These are phyloP conservation scores for Sphaerobolus stellatus DNA, from an alignment of 1,284 basidiomycete species.

Conservation along the genomic window DNA sequence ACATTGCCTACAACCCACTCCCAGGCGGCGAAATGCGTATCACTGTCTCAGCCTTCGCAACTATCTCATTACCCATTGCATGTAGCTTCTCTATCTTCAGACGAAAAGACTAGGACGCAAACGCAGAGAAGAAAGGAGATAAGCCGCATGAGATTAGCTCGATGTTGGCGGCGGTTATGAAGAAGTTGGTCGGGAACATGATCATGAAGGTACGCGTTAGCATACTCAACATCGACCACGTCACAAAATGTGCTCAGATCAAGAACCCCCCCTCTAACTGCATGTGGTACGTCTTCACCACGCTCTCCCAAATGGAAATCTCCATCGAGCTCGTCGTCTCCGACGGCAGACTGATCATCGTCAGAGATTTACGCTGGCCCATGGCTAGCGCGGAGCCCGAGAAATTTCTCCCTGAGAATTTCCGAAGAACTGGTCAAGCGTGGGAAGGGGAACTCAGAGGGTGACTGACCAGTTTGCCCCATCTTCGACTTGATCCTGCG, in stretches of 20 bases:
- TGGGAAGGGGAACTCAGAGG: too few species aligned
- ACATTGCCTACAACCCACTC: conserved; percentile 64
- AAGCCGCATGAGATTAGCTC: conserved; percentile 90
- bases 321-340: conserved; percentile 92
- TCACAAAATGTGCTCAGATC: conserved; percentile 38
- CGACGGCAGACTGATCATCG: too few species aligned
- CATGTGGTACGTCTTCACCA: conserved; percentile 98
- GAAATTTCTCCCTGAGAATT: too few species aligned
- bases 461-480: too few species aligned
- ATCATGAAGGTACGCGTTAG: conserved; percentile 75
- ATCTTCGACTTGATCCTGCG: too few species aligned
- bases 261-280: conserved; percentile 94
- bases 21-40: conserved; percentile 76
- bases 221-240: too few species aligned
- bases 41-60: conserved; percentile 85
- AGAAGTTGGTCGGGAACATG: conserved; percentile 88
- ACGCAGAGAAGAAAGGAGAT: too few species aligned
- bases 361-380: too few species aligned
- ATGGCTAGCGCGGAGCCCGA: too few species aligned
- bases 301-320: conserved; percentile 85
- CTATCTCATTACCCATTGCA: conserved; percentile 58
- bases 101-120: conserved; percentile 1
- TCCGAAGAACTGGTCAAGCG: too few species aligned
- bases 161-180: conserved; percentile 82
- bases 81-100: neutral